Evolutionary conservation across 2,329 filamentous ascomycete species (phyloP).

Genomic region (Helminthosporium solani): DNA sequence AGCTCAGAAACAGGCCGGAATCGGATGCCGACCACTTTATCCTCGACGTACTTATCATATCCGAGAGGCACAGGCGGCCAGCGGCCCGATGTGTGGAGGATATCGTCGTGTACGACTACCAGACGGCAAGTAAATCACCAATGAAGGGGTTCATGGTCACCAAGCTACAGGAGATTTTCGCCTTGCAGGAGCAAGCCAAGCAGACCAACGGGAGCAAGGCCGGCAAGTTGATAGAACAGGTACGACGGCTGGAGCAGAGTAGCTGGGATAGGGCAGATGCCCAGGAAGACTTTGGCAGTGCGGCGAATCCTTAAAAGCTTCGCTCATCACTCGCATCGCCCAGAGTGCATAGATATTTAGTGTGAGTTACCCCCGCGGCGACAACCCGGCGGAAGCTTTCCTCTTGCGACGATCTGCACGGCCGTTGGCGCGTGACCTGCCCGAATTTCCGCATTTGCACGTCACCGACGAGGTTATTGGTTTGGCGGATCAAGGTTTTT

Average conservation of each 20-base stretch:
- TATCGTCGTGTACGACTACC: slow-evolving; percentile 76
- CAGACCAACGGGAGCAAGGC: slow-evolving; percentile 55
- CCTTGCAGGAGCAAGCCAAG: slow-evolving; percentile 62
- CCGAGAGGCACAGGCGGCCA: slow-evolving; percentile 69
- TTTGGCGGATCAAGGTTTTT: slow-evolving; percentile 27
- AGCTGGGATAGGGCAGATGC: slow-evolving; percentile 75
- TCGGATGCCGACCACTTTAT: slow-evolving; percentile 56
- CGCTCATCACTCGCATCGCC: slow-evolving; percentile 5
- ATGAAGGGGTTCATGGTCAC: slow-evolving; percentile 63
- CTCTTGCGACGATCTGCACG: slow-evolving; percentile 31
- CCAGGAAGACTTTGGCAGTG: slow-evolving; percentile 62
- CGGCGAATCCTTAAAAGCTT: slow-evolving; percentile 19
- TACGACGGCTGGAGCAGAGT: slow-evolving; percentile 64
- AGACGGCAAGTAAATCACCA: slow-evolving; percentile 55
- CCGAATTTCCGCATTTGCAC: slow-evolving; percentile 26
- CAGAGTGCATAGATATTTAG: not conserved
- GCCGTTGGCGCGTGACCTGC: slow-evolving; percentile 40
- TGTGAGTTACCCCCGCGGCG: not conserved
- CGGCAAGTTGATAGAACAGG: slow-evolving; percentile 48
- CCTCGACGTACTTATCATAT: slow-evolving; percentile 67
- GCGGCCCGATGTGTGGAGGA: slow-evolving; percentile 77
- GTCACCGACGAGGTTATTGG: slow-evolving; percentile 25
- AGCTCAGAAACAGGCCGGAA: slow-evolving; percentile 59
- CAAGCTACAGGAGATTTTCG: slow-evolving; percentile 60
- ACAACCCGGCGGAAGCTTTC: not conserved